Conservation (phyloP, 768 basidiomycete species). For the Chalciporus chontae region DNA sequence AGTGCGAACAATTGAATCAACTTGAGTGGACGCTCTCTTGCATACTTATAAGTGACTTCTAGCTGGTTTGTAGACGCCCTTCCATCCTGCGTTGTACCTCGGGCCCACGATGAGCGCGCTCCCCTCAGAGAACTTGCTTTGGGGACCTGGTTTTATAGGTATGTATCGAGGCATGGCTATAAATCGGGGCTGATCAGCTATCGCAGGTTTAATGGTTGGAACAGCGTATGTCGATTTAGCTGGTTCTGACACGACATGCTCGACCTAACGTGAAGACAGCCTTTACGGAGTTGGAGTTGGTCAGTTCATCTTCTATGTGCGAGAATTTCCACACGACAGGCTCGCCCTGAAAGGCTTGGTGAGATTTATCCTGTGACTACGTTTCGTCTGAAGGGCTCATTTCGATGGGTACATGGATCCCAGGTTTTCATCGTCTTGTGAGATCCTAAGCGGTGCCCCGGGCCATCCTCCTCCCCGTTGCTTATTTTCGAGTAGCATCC, state of each 20-base stretch:
- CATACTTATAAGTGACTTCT: too few species aligned
- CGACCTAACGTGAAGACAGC: not conserved
- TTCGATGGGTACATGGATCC: too few species aligned
- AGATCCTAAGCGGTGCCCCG: not conserved
- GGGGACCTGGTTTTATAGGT: constrained; percentile 20
- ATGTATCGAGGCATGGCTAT: not conserved
- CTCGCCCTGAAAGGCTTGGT: constrained; percentile 12
- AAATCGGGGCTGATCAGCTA: not conserved
- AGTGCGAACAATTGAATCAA: too few species aligned
- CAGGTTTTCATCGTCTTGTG: constrained; percentile 13
- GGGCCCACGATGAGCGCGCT: constrained; percentile 6
- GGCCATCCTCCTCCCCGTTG: too few species aligned
- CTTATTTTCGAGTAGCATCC: constrained; percentile 7
- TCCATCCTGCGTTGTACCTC: too few species aligned
- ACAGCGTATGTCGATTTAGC: constrained; percentile 8
- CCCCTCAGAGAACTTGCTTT: not conserved
- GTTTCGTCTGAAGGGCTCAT: too few species aligned
- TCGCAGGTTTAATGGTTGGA: constrained; percentile 14
- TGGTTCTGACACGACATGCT: not conserved
- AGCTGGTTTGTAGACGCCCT: too few species aligned
- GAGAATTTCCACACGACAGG: constrained; percentile 15
- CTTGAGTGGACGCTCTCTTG: too few species aligned
- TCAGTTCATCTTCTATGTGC: constrained; percentile 14
- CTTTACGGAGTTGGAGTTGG: not conserved
- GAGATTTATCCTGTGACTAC: not conserved